A percentile compares a stretch with the other conserved stretches of the same genome.
Evolutionary conservation across 345 rosid genomes (phyloP).

Genomic region (Eucalyptus cloeziana): DNA sequence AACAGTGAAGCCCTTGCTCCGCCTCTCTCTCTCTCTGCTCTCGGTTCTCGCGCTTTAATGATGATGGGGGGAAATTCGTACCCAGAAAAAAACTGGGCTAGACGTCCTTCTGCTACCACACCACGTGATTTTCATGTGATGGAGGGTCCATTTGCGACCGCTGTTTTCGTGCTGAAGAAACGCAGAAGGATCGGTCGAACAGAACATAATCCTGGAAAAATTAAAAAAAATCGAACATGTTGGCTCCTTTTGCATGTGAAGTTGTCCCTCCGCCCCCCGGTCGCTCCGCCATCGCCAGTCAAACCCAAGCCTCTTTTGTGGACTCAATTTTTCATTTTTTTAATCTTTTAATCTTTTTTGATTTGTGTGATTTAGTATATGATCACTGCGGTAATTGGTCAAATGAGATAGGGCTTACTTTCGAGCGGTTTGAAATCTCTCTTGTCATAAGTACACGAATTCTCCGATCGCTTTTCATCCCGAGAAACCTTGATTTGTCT

Average conservation of each 20-base stretch:
- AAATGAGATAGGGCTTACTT: background rate
- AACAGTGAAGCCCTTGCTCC: background rate
- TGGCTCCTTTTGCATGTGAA: background rate
- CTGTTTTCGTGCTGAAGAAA: background rate
- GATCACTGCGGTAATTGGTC: background rate
- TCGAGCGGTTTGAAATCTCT: background rate
- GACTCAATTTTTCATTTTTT: background rate
- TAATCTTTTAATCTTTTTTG: background rate
- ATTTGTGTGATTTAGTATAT: background rate
- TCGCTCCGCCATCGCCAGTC: background rate
- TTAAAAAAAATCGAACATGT: background rate
- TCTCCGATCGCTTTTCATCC: accelerated
- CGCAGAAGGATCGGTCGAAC: background rate
- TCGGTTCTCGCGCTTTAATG: background rate
- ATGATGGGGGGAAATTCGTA: background rate
- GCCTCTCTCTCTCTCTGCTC: background rate
- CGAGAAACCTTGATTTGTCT: background rate
- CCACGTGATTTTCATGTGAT: background rate
- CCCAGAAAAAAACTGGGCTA: background rate
- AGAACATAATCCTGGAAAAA: background rate
- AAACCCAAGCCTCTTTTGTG: background rate
- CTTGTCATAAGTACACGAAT: background rate
- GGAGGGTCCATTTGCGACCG: background rate
- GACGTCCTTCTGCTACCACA: background rate
- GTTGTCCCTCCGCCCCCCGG: background rate